These are phyloP conservation scores for Perilla frutescens DNA, from an alignment of 257 asterid genomes.

Conservation along the genomic window DNA sequence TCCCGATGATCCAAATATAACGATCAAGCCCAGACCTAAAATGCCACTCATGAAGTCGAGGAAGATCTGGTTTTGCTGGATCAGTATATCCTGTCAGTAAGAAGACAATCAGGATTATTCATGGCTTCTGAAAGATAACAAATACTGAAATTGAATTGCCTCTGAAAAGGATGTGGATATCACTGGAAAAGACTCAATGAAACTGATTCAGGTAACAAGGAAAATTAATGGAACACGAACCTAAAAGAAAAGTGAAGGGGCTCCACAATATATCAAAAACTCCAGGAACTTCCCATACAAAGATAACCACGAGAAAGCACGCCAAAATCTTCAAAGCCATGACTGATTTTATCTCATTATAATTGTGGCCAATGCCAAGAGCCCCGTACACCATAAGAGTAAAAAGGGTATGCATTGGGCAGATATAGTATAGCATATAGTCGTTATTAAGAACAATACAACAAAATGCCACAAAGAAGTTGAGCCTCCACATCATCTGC, in stretches of 20 bases:
- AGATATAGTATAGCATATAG: conserved; percentile 91
- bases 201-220: conserved; percentile 27
- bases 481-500: conserved; percentile 99
- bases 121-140: conserved; percentile 15
- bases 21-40: conserved; percentile 97
- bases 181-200: background rate
- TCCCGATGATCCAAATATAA: conserved; percentile 91
- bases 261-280: conserved; percentile 84
- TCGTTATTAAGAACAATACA: conserved; percentile 90
- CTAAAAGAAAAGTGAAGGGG: conserved; percentile 76
- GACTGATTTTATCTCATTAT: conserved; percentile 85
- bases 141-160: conserved; percentile 24
- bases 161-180: conserved; percentile 5
- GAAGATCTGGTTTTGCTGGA: conserved; percentile 92
- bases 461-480: conserved; percentile 90
- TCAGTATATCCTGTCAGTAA: conserved; percentile 73
- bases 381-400: conserved; percentile 98
- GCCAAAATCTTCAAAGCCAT: conserved; percentile 70
- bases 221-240: conserved; percentile 48
- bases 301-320: conserved; percentile 85
- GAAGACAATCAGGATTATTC: conserved; percentile 34
- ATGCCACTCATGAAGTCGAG: conserved; percentile 95
- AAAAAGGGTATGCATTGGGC: conserved; percentile 99
- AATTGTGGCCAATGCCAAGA: conserved; percentile 92
- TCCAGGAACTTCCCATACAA: conserved; percentile 98